Base-by-base conservation (phyloP, 768 basidiomycete genomes). In the Inosperma sp. region DNA sequence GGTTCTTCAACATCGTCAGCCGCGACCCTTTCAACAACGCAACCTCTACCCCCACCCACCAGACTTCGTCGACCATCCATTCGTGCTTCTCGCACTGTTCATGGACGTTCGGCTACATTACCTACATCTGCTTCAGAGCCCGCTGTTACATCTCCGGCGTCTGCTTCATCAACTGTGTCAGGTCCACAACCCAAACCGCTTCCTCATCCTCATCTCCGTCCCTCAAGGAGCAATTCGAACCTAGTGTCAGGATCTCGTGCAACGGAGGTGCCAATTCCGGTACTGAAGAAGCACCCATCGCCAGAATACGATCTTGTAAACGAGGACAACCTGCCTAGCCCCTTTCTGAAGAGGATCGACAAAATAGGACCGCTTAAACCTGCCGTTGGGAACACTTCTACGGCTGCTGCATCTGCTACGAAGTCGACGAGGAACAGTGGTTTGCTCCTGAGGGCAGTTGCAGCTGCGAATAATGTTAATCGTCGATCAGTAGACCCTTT, bases 321-420 rank as follows among this genome's bases (percentile, higher is more conserved):
- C 61, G 89, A 89, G 62, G 88, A 89, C 64, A 91, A 90, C 63
- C 74, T 92, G 0, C 90, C 89, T 0, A 88, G 86, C 61, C 90
- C 89, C 5, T 92, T 92, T 67, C 62, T 92, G 35, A 86, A 84
- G 61, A 73, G 79, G 43, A 66, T 53, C 4, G 81, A 82, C 25
- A 65, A 71, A 21, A 44, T 41, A 2, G 44, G 48, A 3, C 51
- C 44, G 13, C 34, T 35, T 9, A 53, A 48, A 25, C 29, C 54
- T 3, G 31, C 43, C 3, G 35, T 42, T 10, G 37, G 50, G 12
- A 22, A 44, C 9, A 22, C 55, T 30, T 29, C 41, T 13, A 39
- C 51, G n/a, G 16, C 54, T 14, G 27, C 54, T 27, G 39, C 16
- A 16, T 22, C 57, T 29, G 31, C 46, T n/a, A 30, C 55, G 10